These are phyloP conservation scores for Nakataea oryzae DNA, from an alignment of 2,329 filamentous ascomycete genomes.

Conservation along the genomic window DNA sequence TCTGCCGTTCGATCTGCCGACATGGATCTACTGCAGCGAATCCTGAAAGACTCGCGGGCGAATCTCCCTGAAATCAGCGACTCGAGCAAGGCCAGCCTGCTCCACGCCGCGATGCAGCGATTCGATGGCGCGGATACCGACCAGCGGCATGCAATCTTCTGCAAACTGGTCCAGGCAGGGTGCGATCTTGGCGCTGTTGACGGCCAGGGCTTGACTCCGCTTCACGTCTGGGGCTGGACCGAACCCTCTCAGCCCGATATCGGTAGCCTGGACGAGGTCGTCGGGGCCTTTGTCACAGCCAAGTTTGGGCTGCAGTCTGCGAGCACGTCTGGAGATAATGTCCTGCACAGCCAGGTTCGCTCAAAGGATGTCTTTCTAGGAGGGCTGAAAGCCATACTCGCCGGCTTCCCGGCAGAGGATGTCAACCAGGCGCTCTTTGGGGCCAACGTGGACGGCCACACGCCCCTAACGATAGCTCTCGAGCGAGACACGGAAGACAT, in stretches of 20 bases:
- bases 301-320: neutral
- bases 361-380: neutral
- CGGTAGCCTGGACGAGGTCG: neutral
- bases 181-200: neutral
- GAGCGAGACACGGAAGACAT: neutral
- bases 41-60: neutral
- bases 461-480: neutral
- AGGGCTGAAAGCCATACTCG: neutral
- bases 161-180: neutral
- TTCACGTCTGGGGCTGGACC: neutral
- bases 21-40: neutral
- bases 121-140: neutral
- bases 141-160: neutral
- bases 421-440: neutral
- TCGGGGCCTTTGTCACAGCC: neutral
- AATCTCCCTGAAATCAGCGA: neutral
- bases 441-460: neutral
- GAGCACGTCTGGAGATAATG: neutral
- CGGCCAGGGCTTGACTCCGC: neutral
- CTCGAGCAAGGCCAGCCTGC: no score
- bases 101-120: no score
- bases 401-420: neutral
- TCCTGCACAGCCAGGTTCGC: neutral
- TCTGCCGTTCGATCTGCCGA: neutral
- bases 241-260: neutral